Conservation (phyloP, 495 filamentous ascomycete genomes). For the Xylaria bambusicola region DNA sequence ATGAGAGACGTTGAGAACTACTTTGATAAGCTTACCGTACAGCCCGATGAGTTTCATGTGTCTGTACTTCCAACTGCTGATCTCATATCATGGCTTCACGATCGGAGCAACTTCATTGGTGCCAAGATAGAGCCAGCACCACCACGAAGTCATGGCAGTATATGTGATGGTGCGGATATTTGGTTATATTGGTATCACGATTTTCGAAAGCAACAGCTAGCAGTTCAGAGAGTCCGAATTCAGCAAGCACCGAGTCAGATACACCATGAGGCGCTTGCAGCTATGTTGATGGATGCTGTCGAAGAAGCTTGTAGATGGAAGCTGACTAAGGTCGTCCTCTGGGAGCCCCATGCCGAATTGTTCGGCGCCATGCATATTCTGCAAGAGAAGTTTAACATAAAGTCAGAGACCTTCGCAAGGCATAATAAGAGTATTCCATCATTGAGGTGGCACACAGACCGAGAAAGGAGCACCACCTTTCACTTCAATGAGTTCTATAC, state of each 20-base stretch:
- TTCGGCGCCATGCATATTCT: background rate
- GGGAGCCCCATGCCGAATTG: background rate
- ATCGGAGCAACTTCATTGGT: background rate
- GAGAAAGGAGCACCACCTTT: background rate
- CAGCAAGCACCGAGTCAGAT: background rate
- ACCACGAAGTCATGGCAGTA: background rate
- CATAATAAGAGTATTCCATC: background rate
- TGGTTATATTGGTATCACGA: background rate
- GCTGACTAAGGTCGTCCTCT: background rate
- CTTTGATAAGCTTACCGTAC: background rate
- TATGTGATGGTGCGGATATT: background rate
- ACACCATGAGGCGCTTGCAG: background rate
- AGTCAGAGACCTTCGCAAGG: background rate
- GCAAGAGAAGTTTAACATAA: background rate
- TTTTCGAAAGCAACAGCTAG: background rate
- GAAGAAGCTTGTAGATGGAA: background rate
- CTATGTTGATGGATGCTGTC: conserved; percentile 6
- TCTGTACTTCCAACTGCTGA: conserved; percentile 4
- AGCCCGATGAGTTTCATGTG: background rate
- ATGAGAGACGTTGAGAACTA: background rate
- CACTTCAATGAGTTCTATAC: conserved; percentile 5
- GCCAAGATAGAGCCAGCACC: background rate
- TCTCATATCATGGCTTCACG: background rate
- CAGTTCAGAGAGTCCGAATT: background rate
- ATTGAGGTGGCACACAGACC: background rate